Base-by-base conservation (phyloP, 1,284 basidiomycete genomes). In the Pseudozyma flocculosa region DNA sequence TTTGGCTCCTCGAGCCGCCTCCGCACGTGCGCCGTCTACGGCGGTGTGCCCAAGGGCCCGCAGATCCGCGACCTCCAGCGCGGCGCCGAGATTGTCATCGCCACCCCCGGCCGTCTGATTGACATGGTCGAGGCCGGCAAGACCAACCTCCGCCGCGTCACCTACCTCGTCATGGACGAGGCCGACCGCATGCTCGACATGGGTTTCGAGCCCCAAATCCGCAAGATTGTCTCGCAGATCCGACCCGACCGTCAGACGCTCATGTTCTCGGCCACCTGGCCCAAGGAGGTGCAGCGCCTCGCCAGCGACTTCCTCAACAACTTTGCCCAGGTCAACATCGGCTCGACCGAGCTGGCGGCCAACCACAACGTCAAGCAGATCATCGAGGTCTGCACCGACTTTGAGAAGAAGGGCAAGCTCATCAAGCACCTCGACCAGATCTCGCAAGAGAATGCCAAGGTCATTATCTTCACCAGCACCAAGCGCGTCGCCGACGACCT, bases 121-220 rank as follows among this genome's bases (percentile, higher is more conserved):
- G 91, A 94, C 78, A 93, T 94, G 92, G 84, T 94, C 22, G 95
- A 98, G 82, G 87, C 86, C 4, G 87, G 89, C 78, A 96, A 96
- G 82, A 97, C 92, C 45, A 97, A 97, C 81, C 84, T 98, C 51
- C 89, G 88, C 61, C 88, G 94, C 45, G 85, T 98, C 53, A 98
- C 94, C 39, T 98, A 98, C 81, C 85, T 98, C 46, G 94, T 98
- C 77, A 92, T 98, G 88, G 94, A 98, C 80, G 95, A 98, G 81
- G 94, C 94, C 51, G 94, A 97, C 82, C 89, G 92, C 72, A 94
- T 94, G 91, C 84, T 94, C 66, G 91, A 94, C 82, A 94, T 94
- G 92, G 92, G 94, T 85, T 98, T 98, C 82, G 94, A 98, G 82
- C 94, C 94, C 54, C 94, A 98, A 80, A 98, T 98, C 78, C 86